phyloP scores from a whole-genome alignment of 2,329 filamentous ascomycete genomes.

The Acephala macrosclerotiorum region DNA sequence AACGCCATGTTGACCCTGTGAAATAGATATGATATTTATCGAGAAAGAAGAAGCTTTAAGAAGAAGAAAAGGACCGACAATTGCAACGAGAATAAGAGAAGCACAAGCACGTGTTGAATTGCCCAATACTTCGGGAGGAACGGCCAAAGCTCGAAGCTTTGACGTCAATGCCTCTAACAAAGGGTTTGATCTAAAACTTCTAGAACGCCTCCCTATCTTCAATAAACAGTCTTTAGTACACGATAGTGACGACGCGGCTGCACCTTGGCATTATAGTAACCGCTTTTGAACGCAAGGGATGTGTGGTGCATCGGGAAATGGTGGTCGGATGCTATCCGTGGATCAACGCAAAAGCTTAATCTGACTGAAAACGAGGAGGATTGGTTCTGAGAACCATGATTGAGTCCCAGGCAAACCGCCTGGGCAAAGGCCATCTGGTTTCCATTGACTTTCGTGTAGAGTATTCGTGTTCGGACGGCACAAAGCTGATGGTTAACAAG shows the following conservation, averaged over 20 bases:
- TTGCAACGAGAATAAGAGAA: background rate
- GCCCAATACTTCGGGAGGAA: background rate
- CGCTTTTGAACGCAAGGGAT: too few relatives aligned
- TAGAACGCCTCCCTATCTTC: background rate
- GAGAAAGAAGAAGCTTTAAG: background rate
- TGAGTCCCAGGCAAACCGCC: too few relatives aligned
- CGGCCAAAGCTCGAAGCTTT: background rate
- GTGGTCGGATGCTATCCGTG: background rate
- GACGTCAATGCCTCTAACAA: background rate
- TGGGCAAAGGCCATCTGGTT: too few relatives aligned
- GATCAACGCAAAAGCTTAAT: background rate
- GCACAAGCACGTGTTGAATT: background rate
- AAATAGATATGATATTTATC: background rate
- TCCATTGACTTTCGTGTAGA: background rate
- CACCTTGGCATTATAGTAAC: too few relatives aligned
- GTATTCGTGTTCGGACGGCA: background rate
- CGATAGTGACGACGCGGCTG: too few relatives aligned
- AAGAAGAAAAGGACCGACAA: background rate
- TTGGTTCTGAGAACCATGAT: too few relatives aligned
- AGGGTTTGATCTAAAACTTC: background rate
- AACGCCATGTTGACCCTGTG: background rate
- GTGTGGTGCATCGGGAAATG: background rate
- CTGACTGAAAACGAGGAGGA: background rate
- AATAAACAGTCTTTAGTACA: background rate
- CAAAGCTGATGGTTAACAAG: background rate